Conservation (phyloP, 331 rosid species). For the Dryas integrifolia region DNA sequence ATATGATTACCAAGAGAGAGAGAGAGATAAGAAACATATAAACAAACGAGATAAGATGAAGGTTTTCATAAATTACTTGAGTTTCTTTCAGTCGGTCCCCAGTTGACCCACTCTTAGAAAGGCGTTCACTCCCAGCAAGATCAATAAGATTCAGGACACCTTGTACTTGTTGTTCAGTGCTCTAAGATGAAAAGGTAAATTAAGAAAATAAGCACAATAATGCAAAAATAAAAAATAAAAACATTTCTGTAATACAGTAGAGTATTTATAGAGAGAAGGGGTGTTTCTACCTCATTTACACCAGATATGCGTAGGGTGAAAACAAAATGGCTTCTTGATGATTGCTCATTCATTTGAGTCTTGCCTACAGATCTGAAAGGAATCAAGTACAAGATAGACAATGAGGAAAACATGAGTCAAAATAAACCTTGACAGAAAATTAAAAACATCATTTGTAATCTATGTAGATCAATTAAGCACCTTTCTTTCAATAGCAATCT, state of each 20-base stretch:
- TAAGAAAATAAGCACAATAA: conserved; percentile 15
- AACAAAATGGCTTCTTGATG: conserved; percentile 98
- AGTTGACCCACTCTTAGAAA: conserved; percentile 89
- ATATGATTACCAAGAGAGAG: neutral
- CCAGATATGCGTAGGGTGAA: conserved; percentile 92
- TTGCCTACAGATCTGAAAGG: conserved; percentile 85
- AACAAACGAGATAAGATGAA: neutral
- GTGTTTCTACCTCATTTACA: conserved; percentile 69
- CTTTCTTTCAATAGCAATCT: neutral
- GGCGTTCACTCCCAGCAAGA: conserved; percentile 99
- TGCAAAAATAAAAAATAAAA: conserved; percentile 6
- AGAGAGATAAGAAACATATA: conserved; percentile 13
- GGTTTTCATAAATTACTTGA: conserved; percentile 54
- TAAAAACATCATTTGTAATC: neutral
- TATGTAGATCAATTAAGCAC: neutral
- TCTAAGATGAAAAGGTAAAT: conserved; percentile 39
- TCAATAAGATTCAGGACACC: conserved; percentile 90
- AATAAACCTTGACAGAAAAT: neutral
- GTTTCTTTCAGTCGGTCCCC: conserved; percentile 97
- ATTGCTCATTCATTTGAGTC: conserved; percentile 96
- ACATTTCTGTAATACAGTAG: neutral
- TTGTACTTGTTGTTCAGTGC: conserved; percentile 96
- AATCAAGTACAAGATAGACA: conserved; percentile 11
- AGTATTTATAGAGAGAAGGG: neutral
- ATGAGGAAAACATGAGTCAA: neutral